phyloP scores from a whole-genome alignment of 805 yeast genomes.

The Teunomyces aglyptinius region DNA sequence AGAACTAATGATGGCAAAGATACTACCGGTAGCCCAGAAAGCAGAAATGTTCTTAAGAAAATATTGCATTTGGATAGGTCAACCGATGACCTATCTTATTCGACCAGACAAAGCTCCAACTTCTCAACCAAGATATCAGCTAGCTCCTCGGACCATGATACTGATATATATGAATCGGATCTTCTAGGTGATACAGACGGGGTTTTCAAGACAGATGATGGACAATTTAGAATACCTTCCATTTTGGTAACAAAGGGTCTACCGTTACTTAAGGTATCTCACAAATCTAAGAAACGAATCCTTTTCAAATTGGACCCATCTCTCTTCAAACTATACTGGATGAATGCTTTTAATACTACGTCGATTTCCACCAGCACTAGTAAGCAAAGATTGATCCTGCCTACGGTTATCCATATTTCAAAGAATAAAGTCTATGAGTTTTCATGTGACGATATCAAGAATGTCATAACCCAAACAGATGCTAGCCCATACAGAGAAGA shows the following conservation, averaged over 20 bases:
- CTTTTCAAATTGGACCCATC: conserved; percentile 55
- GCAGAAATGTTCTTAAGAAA: conserved; percentile 12
- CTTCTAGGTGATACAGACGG: background rate
- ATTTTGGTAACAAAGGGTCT: conserved; percentile 56
- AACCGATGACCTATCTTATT: conserved; percentile 9
- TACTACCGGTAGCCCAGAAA: background rate
- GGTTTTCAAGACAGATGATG: background rate
- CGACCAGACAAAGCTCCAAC: conserved; percentile 1
- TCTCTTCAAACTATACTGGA: conserved; percentile 56
- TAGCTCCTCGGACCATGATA: conserved; percentile 6
- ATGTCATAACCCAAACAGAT: conserved; percentile 60
- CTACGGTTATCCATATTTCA: conserved; percentile 12
- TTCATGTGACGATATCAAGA: conserved; percentile 61
- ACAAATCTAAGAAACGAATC: conserved; percentile 62
- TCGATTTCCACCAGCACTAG: conserved; percentile 12
- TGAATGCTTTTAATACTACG: conserved; percentile 30
- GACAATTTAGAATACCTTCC: conserved; percentile 35
- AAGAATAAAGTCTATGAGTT: conserved; percentile 25
- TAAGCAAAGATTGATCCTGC: conserved; percentile 14
- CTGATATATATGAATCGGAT: background rate
- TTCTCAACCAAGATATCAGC: background rate
- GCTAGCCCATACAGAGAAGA: conserved; percentile 88
- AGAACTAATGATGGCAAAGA: conserved; percentile 19
- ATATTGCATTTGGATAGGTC: conserved; percentile 11
- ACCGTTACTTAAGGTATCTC: conserved; percentile 65